Conservation (phyloP, 768 basidiomycete genomes). For the Termitomyces sp. region DNA sequence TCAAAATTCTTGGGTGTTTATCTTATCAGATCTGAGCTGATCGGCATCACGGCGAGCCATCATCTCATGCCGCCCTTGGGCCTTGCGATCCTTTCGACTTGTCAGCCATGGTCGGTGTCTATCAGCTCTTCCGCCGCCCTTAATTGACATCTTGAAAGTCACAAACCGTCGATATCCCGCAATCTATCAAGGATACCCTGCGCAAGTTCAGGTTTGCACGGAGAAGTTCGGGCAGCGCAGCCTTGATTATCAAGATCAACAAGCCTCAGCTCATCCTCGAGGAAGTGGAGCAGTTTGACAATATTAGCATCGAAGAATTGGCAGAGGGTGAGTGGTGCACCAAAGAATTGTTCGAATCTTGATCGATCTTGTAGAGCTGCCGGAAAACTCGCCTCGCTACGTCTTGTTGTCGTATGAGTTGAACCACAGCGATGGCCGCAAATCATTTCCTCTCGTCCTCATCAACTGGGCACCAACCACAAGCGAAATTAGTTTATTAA, state of each 20-base stretch:
- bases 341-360: background rate
- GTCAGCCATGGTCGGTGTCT: slow-evolving; percentile 29
- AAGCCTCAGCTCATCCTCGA: slow-evolving; percentile 78
- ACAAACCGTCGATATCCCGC: slow-evolving; percentile 82
- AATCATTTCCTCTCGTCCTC: slow-evolving; percentile 79
- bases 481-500: slow-evolving; percentile 71
- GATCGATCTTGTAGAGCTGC: slow-evolving; percentile 56
- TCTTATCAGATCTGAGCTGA: slow-evolving; percentile 22
- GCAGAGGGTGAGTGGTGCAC: slow-evolving; percentile 65
- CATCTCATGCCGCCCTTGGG: background rate
- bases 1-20: background rate
- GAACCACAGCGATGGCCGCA: slow-evolving; percentile 75
- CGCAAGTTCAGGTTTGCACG: slow-evolving; percentile 80
- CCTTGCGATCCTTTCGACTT: background rate
- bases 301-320: slow-evolving; percentile 77
- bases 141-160: slow-evolving; percentile 36
- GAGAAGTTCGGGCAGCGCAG: slow-evolving; percentile 68
- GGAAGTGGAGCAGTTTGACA: slow-evolving; percentile 76
- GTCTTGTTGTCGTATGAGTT: slow-evolving; percentile 83
- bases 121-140: background rate
- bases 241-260: slow-evolving; percentile 88
- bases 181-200: slow-evolving; percentile 70
- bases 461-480: slow-evolving; percentile 85
- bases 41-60: slow-evolving; percentile 14
- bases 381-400: slow-evolving; percentile 84